These are phyloP conservation scores for Fusarium sp. DNA, from an alignment of 2,329 filamentous ascomycete species.

Conservation along the genomic window DNA sequence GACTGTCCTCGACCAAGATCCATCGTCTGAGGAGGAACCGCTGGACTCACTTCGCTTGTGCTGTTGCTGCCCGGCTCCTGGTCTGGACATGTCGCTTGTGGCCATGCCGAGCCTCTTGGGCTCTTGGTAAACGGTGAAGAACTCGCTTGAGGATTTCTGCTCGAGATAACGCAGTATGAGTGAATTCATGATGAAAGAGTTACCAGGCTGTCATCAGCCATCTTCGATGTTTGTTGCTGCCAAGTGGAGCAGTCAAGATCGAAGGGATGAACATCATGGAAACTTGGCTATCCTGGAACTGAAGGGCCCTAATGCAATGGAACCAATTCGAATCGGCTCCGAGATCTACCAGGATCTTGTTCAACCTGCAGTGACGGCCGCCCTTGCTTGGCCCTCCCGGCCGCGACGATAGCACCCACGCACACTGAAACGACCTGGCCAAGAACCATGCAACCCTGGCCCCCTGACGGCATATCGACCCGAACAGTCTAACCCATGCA, in stretches of 20 bases:
- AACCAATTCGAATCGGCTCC: constrained; percentile 2
- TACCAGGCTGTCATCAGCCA: neutral
- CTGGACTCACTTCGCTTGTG: constrained; percentile 4
- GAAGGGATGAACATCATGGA: neutral
- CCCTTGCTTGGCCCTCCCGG: neutral
- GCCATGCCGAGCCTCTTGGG: constrained; percentile 8
- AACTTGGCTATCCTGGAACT: neutral
- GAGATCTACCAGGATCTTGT: constrained; percentile 31
- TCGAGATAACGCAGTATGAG: neutral
- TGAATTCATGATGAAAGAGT: neutral
- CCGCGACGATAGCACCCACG: constrained; percentile 1
- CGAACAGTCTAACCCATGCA: constrained; percentile 26
- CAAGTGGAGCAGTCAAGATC: neutral
- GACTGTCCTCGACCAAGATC: constrained; percentile 23
- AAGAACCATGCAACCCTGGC: constrained; percentile 33
- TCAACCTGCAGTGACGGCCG: neutral
- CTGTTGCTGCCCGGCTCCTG: constrained; percentile 5
- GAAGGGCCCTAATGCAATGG: neutral
- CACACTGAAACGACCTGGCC: constrained; percentile 42
- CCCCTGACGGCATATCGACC: constrained; percentile 38
- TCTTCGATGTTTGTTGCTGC: neutral
- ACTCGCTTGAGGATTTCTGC: neutral
- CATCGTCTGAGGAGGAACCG: neutral
- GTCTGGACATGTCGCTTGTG: constrained; percentile 8
- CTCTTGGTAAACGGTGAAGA: constrained; percentile 5